A percentile compares a stretch with the other conserved stretches of the same genome.
Conservation (phyloP, 2,329 filamentous ascomycete genomes). For the Xylariaceae sp. region DNA sequence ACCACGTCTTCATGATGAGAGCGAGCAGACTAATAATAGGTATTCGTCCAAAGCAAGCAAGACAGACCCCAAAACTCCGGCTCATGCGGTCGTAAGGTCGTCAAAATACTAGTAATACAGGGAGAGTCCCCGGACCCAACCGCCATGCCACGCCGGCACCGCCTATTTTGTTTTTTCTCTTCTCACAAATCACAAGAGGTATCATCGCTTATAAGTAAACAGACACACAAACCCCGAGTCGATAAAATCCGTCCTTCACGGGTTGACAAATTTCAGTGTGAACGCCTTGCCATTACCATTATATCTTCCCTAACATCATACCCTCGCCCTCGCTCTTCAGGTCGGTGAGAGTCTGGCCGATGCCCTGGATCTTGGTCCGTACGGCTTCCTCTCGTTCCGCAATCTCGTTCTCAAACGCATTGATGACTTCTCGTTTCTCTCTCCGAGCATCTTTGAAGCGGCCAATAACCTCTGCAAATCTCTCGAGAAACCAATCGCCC, state of each 20-base stretch:
- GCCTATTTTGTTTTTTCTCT: neutral
- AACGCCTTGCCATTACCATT: neutral
- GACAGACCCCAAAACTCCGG: conserved; percentile 14
- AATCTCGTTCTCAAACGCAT: conserved; percentile 52
- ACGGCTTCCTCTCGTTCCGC: conserved; percentile 50
- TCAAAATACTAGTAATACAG: conserved; percentile 10
- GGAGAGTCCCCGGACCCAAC: neutral
- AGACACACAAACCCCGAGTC: neutral
- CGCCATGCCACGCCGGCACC: neutral
- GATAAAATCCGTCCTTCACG: conserved; percentile 8
- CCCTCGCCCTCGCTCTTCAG: conserved; percentile 52
- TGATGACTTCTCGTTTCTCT: conserved; percentile 45
- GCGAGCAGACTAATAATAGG: neutral
- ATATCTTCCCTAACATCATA: conserved; percentile 40
- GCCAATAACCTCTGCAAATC: conserved; percentile 47
- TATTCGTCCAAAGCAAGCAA: neutral
- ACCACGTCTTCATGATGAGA: neutral
- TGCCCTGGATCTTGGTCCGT: conserved; percentile 47
- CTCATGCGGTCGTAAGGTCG: conserved; percentile 19
- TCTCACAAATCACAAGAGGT: conserved; percentile 2
- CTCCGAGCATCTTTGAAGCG: conserved; percentile 45
- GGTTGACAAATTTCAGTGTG: conserved; percentile 20
- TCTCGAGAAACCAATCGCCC: conserved; percentile 55
- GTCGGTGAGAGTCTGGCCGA: conserved; percentile 49
- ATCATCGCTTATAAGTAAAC: conserved; percentile 3